Conservation (phyloP, 495 filamentous ascomycete species). For the Aspergillus conjunctus region DNA sequence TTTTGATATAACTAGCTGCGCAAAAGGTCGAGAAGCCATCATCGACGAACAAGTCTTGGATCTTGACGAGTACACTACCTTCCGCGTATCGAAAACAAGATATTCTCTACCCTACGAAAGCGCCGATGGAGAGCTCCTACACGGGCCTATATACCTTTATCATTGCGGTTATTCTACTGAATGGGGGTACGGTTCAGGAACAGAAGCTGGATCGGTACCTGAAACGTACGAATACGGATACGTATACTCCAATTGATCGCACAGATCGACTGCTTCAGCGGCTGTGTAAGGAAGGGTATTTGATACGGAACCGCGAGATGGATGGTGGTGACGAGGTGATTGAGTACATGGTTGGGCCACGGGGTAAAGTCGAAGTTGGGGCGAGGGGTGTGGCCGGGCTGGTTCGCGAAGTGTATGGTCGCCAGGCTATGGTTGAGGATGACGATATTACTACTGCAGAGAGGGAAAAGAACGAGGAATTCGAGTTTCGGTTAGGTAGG, state of each 20-base stretch:
- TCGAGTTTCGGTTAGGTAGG: constrained; percentile 35
- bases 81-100: constrained; percentile 59
- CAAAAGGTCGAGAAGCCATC: constrained; percentile 53
- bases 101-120: constrained; percentile 69
- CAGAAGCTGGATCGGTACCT: constrained; percentile 74
- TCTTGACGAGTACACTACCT: constrained; percentile 73
- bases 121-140: constrained; percentile 76
- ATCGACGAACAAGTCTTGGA: constrained; percentile 67
- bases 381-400: constrained; percentile 69
- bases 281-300: constrained; percentile 80
- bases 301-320: constrained; percentile 70
- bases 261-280: constrained; percentile 75
- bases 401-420: constrained; percentile 62
- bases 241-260: constrained; percentile 72
- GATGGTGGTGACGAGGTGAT: constrained; percentile 71
- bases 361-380: constrained; percentile 85
- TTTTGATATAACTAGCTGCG: constrained; percentile 48
- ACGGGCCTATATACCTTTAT: constrained; percentile 78
- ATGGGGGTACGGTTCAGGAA: constrained; percentile 72
- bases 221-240: constrained; percentile 70
- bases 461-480: constrained; percentile 31
- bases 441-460: constrained; percentile 50
- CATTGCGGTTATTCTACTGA: constrained; percentile 71
- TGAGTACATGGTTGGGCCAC: constrained; percentile 76
- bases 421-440: constrained; percentile 32